Evolutionary conservation across 2,329 filamentous ascomycete genomes (phyloP), one percentile per base, ranked within the genome.

Genomic region (Fusarium xylarioides): DNA sequence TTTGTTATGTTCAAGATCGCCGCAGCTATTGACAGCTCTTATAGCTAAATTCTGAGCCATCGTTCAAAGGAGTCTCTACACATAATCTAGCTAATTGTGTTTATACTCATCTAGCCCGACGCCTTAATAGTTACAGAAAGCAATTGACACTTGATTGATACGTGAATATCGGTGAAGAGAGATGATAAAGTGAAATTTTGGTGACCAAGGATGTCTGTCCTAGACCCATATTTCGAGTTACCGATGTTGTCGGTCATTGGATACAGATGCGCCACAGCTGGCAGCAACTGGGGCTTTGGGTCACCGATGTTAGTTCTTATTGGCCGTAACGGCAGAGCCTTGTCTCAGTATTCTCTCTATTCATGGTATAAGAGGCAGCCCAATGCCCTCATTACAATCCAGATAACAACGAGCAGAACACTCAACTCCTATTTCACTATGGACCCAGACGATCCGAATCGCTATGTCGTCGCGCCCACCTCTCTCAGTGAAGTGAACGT

Each of bases 261-360:
- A 15, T 42, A 15, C 4, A 42, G 21, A n/a, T 42, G 38, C 38
- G 38, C 38, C 37, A 37, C 35, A 38, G 37, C 11, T 38, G 37
- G 12, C 37, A 38, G 1, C 11, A 38, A 12, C 37, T 19, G 37
- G 37, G 7, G 2, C 18, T 38, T 0, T 21, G 37, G 38, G 38
- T n/a, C 8, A 42, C 38, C 21, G 38, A 42, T 42, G 38, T 42
- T n/a, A n/a, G 38, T n/a, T 42, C 21, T 42, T 10, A 42, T 42
- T 15, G 38, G 38, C 10, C 14, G 21, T 1, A n/a, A 15, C 8
- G 0, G 1, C 4, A n/a, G 15, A 21, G 14, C 21, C 21, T 42
- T n/a, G 21, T 42, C 38, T 42, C 18, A 42, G 38, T n/a, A 11
- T 12, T 42, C 38, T n/a, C 21, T 42, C 7, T 42, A 5, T 15